Evolutionary conservation across 2,329 filamentous ascomycete genomes (phyloP).

Genomic region (Chaetomiaceae sp.): DNA sequence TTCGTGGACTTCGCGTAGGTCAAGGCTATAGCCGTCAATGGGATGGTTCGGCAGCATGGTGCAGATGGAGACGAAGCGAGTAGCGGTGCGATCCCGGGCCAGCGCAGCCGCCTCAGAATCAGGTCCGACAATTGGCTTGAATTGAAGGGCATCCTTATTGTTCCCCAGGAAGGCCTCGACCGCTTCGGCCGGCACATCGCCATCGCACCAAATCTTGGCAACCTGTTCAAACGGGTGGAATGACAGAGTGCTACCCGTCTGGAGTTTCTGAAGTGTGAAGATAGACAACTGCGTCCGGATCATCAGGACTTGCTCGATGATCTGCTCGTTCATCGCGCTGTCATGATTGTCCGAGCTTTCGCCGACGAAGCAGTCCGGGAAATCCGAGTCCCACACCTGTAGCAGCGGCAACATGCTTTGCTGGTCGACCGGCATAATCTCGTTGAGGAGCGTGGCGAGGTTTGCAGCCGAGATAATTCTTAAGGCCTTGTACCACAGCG

Average conservation of each 20-base stretch:
- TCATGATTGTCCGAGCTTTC: neutral
- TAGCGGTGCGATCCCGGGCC: constrained; percentile 6
- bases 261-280: constrained; percentile 13
- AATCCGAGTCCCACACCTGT: constrained; percentile 15
- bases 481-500: neutral
- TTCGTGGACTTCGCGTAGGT: constrained; percentile 9
- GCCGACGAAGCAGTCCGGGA: constrained; percentile 17
- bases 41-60: constrained; percentile 6
- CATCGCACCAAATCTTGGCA: constrained; percentile 21
- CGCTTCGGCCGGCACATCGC: constrained; percentile 11
- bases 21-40: neutral
- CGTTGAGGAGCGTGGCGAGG: constrained; percentile 18
- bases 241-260: neutral
- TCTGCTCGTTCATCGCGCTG: constrained; percentile 3
- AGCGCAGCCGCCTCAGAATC: constrained; percentile 1
- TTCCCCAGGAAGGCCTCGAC: constrained; percentile 15
- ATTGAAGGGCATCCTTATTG: constrained; percentile 15
- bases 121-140: constrained; percentile 8
- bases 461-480: constrained; percentile 20
- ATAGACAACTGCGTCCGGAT: constrained; percentile 25
- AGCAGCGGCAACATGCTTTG: constrained; percentile 10
- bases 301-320: constrained; percentile 17
- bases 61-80: constrained; percentile 15
- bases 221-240: constrained; percentile 17
- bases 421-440: constrained; percentile 6